A percentile compares a stretch with the other conserved stretches of the same genome.
These are phyloP conservation scores for Hypoxylon sp. DNA, from an alignment of 2,329 filamentous ascomycete species.

Conservation along the genomic window DNA sequence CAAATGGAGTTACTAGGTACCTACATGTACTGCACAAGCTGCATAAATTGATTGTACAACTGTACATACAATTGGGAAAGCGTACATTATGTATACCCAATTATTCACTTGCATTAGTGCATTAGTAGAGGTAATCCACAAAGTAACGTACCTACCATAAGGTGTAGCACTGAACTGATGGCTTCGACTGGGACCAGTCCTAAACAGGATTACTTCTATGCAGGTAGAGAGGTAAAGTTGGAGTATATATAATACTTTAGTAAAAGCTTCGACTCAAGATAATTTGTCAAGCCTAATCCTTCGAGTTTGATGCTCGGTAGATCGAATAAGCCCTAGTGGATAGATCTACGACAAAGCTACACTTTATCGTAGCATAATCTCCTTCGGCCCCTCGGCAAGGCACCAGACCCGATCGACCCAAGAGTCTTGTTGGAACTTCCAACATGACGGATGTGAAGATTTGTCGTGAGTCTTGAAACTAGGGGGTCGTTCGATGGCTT, in stretches of 20 bases:
- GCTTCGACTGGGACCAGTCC: too few relatives aligned
- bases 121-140: too few relatives aligned
- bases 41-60: slow-evolving; percentile 1
- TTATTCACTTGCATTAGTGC: slow-evolving; percentile 1
- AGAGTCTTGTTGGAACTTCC: slow-evolving; percentile 11
- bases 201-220: too few relatives aligned
- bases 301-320: slow-evolving; percentile 43
- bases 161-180: too few relatives aligned
- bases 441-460: slow-evolving; percentile 19
- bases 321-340: slow-evolving; percentile 29
- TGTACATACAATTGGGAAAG: neutral
- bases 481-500: slow-evolving; percentile 18
- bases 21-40: neutral
- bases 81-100: neutral
- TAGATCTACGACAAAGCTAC: slow-evolving; percentile 21
- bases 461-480: slow-evolving; percentile 29
- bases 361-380: slow-evolving; percentile 28
- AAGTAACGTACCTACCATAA: neutral
- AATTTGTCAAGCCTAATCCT: slow-evolving; percentile 16
- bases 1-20: neutral
- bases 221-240: too few relatives aligned
- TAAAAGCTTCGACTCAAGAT: slow-evolving; percentile 1
- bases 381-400: slow-evolving; percentile 32
- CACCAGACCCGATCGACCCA: slow-evolving; percentile 30
- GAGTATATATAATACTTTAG: slow-evolving; percentile 18